phyloP scores from a whole-genome alignment of 129 eudicot species.

The Flaveria bidentis region DNA sequence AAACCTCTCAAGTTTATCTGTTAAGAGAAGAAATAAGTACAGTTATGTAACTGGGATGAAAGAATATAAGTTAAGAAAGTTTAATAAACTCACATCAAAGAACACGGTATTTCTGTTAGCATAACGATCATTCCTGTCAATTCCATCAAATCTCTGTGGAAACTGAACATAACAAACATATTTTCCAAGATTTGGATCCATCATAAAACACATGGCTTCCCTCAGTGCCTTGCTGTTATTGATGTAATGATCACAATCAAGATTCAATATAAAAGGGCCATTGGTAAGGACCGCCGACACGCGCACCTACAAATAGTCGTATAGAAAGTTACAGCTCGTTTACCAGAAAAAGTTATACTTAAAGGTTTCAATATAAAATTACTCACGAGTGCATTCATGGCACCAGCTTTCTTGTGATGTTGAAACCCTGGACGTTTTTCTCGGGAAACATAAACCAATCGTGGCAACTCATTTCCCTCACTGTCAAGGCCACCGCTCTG shows the following conservation, averaged over 20 bases:
- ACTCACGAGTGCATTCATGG: constrained; percentile 91
- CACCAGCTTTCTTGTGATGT: constrained; percentile 97
- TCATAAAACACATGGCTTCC: constrained; percentile 59
- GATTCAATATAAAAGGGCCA: constrained; percentile 51
- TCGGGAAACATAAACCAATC: constrained; percentile 85
- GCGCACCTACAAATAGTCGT: constrained; percentile 39
- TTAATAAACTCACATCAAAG: constrained; percentile 43
- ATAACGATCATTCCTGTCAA: constrained; percentile 47
- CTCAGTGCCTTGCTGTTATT: constrained; percentile 52
- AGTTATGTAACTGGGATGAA: background rate
- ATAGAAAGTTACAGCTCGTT: background rate
- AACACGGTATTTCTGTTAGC: constrained; percentile 54
- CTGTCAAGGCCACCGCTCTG: constrained; percentile 91
- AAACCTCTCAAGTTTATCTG: constrained; percentile 54
- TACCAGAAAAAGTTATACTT: background rate
- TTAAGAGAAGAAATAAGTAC: background rate
- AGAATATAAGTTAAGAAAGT: background rate
- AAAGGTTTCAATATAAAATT: background rate
- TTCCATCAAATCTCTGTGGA: constrained; percentile 55
- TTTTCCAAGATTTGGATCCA: constrained; percentile 50
- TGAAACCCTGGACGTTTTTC: constrained; percentile 93
- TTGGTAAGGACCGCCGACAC: constrained; percentile 53
- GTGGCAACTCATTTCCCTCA: constrained; percentile 84
- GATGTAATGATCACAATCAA: constrained; percentile 58
- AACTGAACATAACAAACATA: constrained; percentile 52